Conservation (phyloP, 225 moss, liverwort and hornwort genomes). For the Bryoerythrophyllum caledonicum region DNA sequence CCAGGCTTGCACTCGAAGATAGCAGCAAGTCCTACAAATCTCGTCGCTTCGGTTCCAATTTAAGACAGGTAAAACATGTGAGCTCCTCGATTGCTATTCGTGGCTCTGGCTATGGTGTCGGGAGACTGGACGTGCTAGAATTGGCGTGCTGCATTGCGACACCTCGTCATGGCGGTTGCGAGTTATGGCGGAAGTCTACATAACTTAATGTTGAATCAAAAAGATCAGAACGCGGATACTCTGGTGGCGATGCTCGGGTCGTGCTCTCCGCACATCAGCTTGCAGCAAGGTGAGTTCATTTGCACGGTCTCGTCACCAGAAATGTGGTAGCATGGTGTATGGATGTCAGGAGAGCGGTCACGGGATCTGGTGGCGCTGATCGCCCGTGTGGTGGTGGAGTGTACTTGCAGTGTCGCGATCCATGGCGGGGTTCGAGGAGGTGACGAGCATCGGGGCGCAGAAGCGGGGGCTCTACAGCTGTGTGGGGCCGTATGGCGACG, state of each 20-base stretch:
- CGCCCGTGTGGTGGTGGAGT: too few species aligned
- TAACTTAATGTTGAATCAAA: constrained; percentile 75
- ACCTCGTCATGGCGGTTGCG: background rate
- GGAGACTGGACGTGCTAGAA: background rate
- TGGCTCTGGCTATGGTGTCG: background rate
- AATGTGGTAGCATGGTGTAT: too few species aligned
- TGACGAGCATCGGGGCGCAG: constrained; percentile 26
- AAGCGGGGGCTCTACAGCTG: constrained; percentile 17
- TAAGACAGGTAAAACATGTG: too few species aligned
- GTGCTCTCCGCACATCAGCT: constrained; percentile 58
- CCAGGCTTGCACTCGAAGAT: background rate
- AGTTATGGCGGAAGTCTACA: constrained; percentile 26
- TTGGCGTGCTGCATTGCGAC: background rate
- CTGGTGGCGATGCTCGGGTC: constrained; percentile 90
- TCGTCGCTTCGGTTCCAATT: too few species aligned
- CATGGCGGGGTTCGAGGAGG: constrained; percentile 50
- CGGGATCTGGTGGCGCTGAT: too few species aligned
- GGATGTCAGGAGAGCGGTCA: too few species aligned
- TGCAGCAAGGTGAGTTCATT: constrained; percentile 49
- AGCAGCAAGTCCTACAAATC: background rate
- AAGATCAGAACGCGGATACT: constrained; percentile 75
- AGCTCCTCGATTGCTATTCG: background rate
- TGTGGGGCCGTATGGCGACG: too few species aligned
- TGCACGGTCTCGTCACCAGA: too few species aligned
- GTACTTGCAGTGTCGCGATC: constrained; percentile 27